A percentile compares a stretch with the other conserved stretches of the same genome.
These are phyloP conservation scores for Simplicillium sp. DNA, from an alignment of 2,329 filamentous ascomycete species.

Conservation along the genomic window DNA sequence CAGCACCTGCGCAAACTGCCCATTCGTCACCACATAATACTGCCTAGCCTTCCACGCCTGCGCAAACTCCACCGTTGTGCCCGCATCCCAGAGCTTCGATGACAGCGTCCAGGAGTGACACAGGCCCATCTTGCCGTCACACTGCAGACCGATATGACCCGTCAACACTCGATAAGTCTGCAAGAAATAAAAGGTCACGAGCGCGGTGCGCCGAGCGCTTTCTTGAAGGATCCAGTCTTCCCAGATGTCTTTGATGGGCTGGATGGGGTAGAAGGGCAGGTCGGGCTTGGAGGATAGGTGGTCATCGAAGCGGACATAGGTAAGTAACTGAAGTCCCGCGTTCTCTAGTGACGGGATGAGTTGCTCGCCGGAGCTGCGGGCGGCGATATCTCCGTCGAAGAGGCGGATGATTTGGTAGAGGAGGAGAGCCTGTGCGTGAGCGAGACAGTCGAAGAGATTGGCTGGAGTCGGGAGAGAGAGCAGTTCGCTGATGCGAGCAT, in stretches of 20 bases:
- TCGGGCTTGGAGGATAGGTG: constrained; percentile 8
- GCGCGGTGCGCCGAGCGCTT: constrained; percentile 39
- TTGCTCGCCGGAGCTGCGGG: constrained; percentile 26
- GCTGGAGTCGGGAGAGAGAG: constrained; percentile 21
- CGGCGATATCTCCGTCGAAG: constrained; percentile 38
- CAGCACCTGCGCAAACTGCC: constrained; percentile 16
- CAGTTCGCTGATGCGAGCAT: constrained; percentile 32
- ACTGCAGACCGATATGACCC: constrained; percentile 14
- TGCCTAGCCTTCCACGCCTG: constrained; percentile 23
- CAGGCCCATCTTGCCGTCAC: constrained; percentile 18
- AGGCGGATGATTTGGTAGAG: constrained; percentile 40
- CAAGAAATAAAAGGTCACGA: constrained; percentile 37
- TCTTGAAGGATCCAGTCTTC: constrained; percentile 42
- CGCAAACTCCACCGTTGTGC: constrained; percentile 24
- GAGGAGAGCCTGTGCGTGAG: constrained; percentile 36
- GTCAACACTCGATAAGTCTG: constrained; percentile 25
- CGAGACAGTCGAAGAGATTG: constrained; percentile 20
- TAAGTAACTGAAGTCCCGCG: constrained; percentile 20
- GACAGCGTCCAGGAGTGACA: constrained; percentile 30
- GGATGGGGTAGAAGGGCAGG: constrained; percentile 24
- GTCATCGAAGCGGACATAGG: constrained; percentile 21
- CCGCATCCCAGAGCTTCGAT: constrained; percentile 26
- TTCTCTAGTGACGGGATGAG: constrained; percentile 22
- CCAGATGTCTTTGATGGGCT: constrained; percentile 36
- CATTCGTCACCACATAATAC: constrained; percentile 24